Base-by-base conservation (phyloP, 805 yeast genomes). In the Metschnikowia lochheadii region DNA sequence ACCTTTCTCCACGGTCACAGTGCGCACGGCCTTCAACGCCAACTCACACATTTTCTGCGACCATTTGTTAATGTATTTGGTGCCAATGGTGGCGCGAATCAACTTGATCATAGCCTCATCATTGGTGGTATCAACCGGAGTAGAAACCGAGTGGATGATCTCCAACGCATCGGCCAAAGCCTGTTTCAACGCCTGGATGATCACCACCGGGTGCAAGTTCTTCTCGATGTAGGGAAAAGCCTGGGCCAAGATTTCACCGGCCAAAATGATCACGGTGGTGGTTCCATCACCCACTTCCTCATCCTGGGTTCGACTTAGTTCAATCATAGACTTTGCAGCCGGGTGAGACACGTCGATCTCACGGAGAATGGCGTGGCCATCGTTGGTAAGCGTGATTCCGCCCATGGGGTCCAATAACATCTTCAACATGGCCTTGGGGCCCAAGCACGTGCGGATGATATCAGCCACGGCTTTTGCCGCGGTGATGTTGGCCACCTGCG, bases 401-500 rank as follows among this genome's bases (percentile, higher is more conserved):
- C 94, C 92, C 84, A 87, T 86, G 50, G 99, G 99, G 66, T 94
- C 99, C 56, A 94, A 77, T 49, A 94, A 77, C 98, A 94, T 92
- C 75, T 94, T 94, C 55, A 94, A 81, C 99, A 94, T 94, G 34
- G 99, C 99, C 69, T 92, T 92, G 48, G 99, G 99, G 17, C 99
- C 99, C 53, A 94, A 77, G 79, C 99, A 94, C 23, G 99, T 94
- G 69, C 99, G 82, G 61, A 94, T 89, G 64, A 94, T 92, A 69
- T 94, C 99, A 0, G 97, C 95, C 39, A 92, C 98, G 1, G 99
- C 97, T 66, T 94, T 94, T n/a, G 99, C 99, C 3, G 99, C 99
- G 5, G 97, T 89, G 72, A 94, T 92, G 66, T 94, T 95, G 55
- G 97, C 88, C 55, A 89, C 79, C 72, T 94, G 99, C 2, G 99